Evolutionary conservation across 2,329 filamentous ascomycete genomes (phyloP), one percentile per base, ranked within the genome.

Genomic region (Aspergillus quadrilineatus): DNA sequence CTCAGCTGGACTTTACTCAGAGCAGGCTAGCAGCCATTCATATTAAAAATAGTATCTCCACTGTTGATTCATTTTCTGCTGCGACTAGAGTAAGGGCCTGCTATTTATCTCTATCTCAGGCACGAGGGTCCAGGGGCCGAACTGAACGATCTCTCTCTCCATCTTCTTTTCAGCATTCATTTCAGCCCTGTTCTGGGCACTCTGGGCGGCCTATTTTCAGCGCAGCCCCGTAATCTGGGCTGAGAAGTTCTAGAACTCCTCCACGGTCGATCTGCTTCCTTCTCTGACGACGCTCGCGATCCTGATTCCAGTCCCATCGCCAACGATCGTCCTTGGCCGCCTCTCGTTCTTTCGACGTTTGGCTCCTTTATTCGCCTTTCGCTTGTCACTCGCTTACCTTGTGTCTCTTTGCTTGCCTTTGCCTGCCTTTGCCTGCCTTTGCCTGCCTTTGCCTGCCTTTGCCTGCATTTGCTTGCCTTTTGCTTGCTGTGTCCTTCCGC

Each of bases 161-260:
- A 28, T 4, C 30, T 45, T 34, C 26, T 36, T 39, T 36, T 39
- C 34, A 17, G 15, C 8, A 12, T 9, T 32, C 29, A 15, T 47
- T 30, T 47, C 29, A 12, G 10, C n/a, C n/a, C 30, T n/a, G 5
- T 17, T n/a, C 41, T 28, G 41, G n/a, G 28, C 44, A 12, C 44
- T 22, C 39, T 34, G 29, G 44, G 29, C 29, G 8, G 28, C 4
- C 14, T 34, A 34, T 47, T 47, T 47, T 7, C 29, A 47, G 44
- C 14, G 22, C 29, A 53, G 47, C 51, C 44, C 54, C 49, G 36
- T 51, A 51, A 56, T 50, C 30, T 47, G 47, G 47, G 36, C 53
- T 49, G 55, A 57, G 30, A 52, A 17, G 50, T 53, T 57, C 55
- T 57, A 57, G 44, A 53, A 53, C 55, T 32, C 45, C 22, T 28